Percentiles rank a stretch among this genome's conserved stretches.
Evolutionary conservation across 148 eudicot genomes (phyloP).

Genomic region (Rhododendron williamsianum): DNA sequence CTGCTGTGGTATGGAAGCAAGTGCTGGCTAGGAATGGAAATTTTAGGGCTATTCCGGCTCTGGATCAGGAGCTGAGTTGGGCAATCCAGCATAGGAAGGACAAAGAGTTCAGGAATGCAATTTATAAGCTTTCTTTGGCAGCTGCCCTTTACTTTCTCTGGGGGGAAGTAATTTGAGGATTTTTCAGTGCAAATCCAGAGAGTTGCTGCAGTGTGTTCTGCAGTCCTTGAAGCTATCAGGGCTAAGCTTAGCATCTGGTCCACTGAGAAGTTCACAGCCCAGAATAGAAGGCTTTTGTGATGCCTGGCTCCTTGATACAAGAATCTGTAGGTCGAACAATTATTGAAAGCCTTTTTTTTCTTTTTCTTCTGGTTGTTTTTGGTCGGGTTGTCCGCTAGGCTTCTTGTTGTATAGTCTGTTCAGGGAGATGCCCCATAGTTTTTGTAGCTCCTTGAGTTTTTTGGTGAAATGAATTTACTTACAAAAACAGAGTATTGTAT

Average conservation of each 20-base stretch:
- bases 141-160: background rate
- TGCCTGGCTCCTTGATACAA: background rate
- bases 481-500: background rate
- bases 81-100: background rate
- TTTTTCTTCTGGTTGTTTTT: background rate
- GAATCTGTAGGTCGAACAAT: background rate
- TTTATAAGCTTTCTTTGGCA: background rate
- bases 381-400: background rate
- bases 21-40: background rate
- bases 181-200: background rate
- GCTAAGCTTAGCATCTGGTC: background rate
- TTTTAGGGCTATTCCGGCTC: background rate
- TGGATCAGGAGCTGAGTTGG: background rate
- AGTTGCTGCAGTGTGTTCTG: background rate
- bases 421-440: no score
- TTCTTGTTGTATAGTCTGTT: background rate
- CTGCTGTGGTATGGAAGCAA: background rate
- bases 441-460: background rate
- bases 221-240: background rate
- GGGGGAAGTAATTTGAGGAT: background rate
- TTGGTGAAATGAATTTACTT: background rate
- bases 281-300: background rate
- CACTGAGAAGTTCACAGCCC: background rate
- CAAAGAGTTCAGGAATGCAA: background rate
- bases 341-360: background rate